Evolutionary conservation across 1,139 yeast species (phyloP).

Genomic region (Pichia sp.): DNA sequence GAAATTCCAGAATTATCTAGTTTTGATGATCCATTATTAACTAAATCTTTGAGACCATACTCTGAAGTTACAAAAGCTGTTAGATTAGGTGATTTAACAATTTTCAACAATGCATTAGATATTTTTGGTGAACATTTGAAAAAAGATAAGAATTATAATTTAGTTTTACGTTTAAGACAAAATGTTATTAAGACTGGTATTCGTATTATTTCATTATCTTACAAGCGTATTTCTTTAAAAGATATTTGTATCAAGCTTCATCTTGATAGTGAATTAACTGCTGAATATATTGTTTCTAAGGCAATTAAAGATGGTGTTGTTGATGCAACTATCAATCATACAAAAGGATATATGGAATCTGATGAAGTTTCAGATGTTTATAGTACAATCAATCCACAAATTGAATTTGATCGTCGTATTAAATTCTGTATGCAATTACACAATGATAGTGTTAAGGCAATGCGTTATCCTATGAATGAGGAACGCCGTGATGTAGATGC

Average conservation of each 20-base stretch:
- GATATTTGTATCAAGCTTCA: conserved; percentile 87
- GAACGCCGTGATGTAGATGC: conserved; percentile 45
- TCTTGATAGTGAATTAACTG: conserved; percentile 89
- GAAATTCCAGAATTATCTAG: conserved; percentile 90
- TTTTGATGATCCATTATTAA: conserved; percentile 60
- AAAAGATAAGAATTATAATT: conserved; percentile 75
- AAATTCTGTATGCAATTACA: conserved; percentile 85
- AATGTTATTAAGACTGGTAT: conserved; percentile 98
- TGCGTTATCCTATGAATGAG: conserved; percentile 75
- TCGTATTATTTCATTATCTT: conserved; percentile 84
- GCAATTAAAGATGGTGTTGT: conserved; percentile 97
- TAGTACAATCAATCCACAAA: conserved; percentile 82
- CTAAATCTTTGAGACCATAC: conserved; percentile 67
- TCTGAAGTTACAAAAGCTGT: conserved; percentile 88
- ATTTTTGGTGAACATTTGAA: conserved; percentile 58
- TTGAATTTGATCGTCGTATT: conserved; percentile 87
- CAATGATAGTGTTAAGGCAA: conserved; percentile 88
- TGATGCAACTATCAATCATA: conserved; percentile 90
- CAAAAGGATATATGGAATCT: conserved; percentile 86
- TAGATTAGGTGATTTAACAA: conserved; percentile 78
- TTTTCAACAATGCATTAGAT: conserved; percentile 69
- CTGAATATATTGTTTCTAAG: conserved; percentile 94
- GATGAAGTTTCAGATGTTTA: conserved; percentile 82
- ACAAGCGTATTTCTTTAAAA: conserved; percentile 83
- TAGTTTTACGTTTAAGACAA: conserved; percentile 86